Evolutionary conservation across 2,329 filamentous ascomycete genomes (phyloP).

Genomic region (Aureobasidium melanogenum): DNA sequence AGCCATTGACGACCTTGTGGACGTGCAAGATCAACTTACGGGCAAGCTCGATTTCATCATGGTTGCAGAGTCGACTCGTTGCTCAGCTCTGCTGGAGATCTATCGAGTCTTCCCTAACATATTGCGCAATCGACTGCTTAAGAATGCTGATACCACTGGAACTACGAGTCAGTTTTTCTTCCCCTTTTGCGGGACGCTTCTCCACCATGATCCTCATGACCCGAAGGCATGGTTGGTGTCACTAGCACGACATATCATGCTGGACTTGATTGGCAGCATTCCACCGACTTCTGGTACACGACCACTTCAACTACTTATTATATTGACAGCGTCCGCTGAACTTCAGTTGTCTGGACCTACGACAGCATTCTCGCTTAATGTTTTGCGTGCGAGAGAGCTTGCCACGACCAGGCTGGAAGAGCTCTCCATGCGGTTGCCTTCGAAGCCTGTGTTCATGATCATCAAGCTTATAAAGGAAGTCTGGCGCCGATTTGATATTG

Average conservation of each 20-base stretch:
- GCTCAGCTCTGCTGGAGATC: conserved; percentile 44
- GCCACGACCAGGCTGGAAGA: conserved; percentile 38
- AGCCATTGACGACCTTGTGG: conserved; percentile 38
- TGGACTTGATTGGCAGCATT: conserved; percentile 38
- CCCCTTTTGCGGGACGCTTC: conserved; percentile 14
- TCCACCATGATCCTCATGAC: background rate
- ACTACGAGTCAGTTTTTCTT: background rate
- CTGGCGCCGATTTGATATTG: conserved; percentile 43
- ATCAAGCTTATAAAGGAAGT: conserved; percentile 44
- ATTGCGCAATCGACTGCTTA: conserved; percentile 22
- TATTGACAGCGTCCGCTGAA: conserved; percentile 45
- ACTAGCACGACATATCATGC: conserved; percentile 44
- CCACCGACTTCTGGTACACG: conserved; percentile 45
- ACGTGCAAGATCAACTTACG: conserved; percentile 44
- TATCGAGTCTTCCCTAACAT: conserved; percentile 45
- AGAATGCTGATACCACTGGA: background rate
- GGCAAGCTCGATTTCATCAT: conserved; percentile 45
- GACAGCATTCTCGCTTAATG: conserved; percentile 16
- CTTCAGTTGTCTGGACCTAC: conserved; percentile 32
- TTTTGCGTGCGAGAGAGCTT: conserved; percentile 39
- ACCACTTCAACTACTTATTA: conserved; percentile 45
- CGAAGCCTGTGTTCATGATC: conserved; percentile 43
- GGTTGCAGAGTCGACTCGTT: conserved; percentile 46
- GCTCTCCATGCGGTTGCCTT: conserved; percentile 38
- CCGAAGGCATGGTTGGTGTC: conserved; percentile 38